Base-by-base conservation (phyloP, 495 filamentous ascomycete genomes). In the Xylaria acuta region DNA sequence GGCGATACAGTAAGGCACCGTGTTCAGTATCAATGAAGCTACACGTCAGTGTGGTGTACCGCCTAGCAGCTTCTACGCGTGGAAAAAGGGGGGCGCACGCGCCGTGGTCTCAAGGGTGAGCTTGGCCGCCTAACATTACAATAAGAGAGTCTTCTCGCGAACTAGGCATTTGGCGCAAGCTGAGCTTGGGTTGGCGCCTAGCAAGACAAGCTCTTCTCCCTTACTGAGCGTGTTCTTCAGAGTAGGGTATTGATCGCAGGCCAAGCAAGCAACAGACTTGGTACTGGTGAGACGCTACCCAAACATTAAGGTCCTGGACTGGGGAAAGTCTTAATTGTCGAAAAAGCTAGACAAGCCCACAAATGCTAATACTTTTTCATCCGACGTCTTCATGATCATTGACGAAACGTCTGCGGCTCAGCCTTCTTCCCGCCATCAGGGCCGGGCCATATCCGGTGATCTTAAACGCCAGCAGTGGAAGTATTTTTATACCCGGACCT, bases 401-500 rank as follows among this genome's bases (percentile, higher is more conserved):
- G 22, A 53, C 49, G 49, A 25, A 53, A 53, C 11, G 9, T 11
- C 22, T 53, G 22, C 9, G 49, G 49, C 22, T 25, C n/a, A 22
- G 49, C n/a, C 49, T 51, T n/a, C 49, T 3, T 49, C 18, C n/a
- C 1, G 3, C 7, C 3, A 0, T 11, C 69, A 9, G 62, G 62
- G 18, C 58, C 71, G 1, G 45, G 40, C 22, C 38, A 67, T 71
- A 65, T 49, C 41, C 36, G 45, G 45, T n/a, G n/a, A 36, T 36
- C 20, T 51, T 51, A 30, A 12, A n/a, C 40, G 30, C 38, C n/a
- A 67, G 47, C 49, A 38, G n/a, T 54, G 49, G 64, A 51, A 49
- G 64, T 51, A 49, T 22, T 41, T 27, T 66, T 51, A 38, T n/a
- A n/a, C 41, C 64, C 43, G 43, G 49, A 67, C 14, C 64, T 20